phyloP scores from a whole-genome alignment of 139 green algal genomes.

The Yamagishiella unicocca region DNA sequence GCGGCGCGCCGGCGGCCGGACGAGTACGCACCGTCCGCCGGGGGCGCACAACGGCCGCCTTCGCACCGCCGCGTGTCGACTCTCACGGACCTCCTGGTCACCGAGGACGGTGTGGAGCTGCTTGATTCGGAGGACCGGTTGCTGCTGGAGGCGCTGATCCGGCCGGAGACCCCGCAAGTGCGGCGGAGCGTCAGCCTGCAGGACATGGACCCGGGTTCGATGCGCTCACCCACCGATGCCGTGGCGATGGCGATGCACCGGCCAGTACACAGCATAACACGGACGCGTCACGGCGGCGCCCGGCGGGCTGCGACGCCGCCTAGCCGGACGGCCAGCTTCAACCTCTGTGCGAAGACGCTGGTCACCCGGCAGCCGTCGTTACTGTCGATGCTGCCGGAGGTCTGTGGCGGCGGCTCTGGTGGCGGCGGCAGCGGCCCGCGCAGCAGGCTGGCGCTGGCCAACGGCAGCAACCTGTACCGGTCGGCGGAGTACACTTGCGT shows the following conservation, averaged over 20 bases:
- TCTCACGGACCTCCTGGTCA: background rate
- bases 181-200: slow-evolving; percentile 22
- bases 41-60: too few relatives aligned
- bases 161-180: background rate
- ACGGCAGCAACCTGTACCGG: background rate
- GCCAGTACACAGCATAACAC: background rate
- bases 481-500: background rate
- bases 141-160: slow-evolving; percentile 9
- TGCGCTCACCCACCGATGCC: background rate
- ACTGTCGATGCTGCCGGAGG: background rate
- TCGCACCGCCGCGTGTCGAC: too few relatives aligned
- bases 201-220: background rate
- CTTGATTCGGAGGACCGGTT: slow-evolving; percentile 3
- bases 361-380: too few relatives aligned
- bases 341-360: background rate
- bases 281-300: background rate
- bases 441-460: background rate
- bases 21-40: too few relatives aligned
- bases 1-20: background rate
- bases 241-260: background rate
- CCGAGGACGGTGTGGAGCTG: background rate
- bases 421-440: background rate
- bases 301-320: background rate
- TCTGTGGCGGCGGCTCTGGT: background rate
- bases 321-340: background rate